phyloP scores from a whole-genome alignment of 169 alveolate species.

The Plasmodium vivax region DNA sequence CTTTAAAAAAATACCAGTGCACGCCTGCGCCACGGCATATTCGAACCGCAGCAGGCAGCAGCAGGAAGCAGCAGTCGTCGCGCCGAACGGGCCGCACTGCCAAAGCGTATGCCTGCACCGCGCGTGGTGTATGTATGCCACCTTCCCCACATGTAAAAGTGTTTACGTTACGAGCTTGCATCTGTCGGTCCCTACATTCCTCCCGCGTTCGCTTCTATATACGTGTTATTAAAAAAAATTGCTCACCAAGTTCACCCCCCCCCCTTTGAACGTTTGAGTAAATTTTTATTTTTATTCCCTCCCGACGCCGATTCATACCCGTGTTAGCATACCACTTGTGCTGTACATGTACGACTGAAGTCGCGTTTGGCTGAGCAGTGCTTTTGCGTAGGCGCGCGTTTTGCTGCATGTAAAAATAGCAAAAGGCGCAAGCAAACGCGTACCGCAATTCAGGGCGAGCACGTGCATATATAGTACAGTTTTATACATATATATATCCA shows the following conservation, averaged over 20 bases:
- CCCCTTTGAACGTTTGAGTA: background rate
- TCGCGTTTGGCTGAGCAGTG: background rate
- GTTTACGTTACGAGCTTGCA: background rate
- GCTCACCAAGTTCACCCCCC: background rate
- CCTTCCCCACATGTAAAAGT: background rate
- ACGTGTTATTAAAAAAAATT: background rate
- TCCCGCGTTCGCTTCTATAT: background rate
- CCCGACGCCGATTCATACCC: background rate
- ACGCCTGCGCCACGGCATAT: background rate
- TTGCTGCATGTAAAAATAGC: background rate
- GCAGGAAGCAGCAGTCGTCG: background rate
- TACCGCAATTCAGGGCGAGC: background rate
- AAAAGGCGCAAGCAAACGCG: background rate
- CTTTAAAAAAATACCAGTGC: background rate
- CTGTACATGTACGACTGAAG: background rate
- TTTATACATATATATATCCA: too few relatives aligned
- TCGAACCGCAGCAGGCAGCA: background rate
- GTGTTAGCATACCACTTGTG: background rate
- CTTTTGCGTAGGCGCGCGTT: background rate
- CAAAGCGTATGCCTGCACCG: background rate
- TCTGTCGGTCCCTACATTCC: background rate
- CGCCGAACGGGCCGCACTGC: background rate
- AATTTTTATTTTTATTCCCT: background rate
- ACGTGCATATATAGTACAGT: background rate
- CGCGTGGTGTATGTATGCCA: background rate